phyloP scores from a whole-genome alignment of 2,329 filamentous ascomycete species.

The Fusarium euwallaceae region DNA sequence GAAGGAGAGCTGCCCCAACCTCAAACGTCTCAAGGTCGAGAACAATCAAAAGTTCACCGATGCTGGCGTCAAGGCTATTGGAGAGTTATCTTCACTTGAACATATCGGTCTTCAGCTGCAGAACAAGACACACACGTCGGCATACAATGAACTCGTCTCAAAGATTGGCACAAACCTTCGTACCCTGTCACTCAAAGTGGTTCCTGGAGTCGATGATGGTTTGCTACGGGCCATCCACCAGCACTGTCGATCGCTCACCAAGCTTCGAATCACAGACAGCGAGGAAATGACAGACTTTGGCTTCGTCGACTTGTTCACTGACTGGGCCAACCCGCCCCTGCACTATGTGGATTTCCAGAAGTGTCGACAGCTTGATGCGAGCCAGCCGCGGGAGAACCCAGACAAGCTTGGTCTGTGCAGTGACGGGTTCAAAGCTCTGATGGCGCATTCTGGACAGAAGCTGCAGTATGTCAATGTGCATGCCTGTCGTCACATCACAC shows the following conservation, averaged over 20 bases:
- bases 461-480: slow-evolving; percentile 81
- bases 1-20: slow-evolving; percentile 72
- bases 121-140: slow-evolving; percentile 66
- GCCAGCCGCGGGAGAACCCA: slow-evolving; percentile 74
- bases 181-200: slow-evolving; percentile 82
- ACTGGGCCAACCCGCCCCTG: slow-evolving; percentile 82
- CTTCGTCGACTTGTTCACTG: slow-evolving; percentile 78
- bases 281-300: slow-evolving; percentile 80
- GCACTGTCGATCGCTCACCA: slow-evolving; percentile 75
- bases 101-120: slow-evolving; percentile 81
- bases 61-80: slow-evolving; percentile 74
- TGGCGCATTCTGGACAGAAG: slow-evolving; percentile 81
- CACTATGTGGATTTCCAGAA: slow-evolving; percentile 80
- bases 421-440: slow-evolving; percentile 81
- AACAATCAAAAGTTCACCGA: slow-evolving; percentile 82
- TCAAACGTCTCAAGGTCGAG: slow-evolving; percentile 83
- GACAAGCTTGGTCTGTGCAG: slow-evolving; percentile 80
- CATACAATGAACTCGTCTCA: slow-evolving; percentile 72
- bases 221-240: slow-evolving; percentile 79
- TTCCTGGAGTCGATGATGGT: slow-evolving; percentile 74
- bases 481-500: slow-evolving; percentile 84
- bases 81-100: slow-evolving; percentile 72
- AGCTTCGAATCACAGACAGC: slow-evolving; percentile 86
- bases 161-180: slow-evolving; percentile 75
- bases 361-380: slow-evolving; percentile 81